Conservation (phyloP, 2,329 filamentous ascomycete species). For the Diaporthe ilicicola region DNA sequence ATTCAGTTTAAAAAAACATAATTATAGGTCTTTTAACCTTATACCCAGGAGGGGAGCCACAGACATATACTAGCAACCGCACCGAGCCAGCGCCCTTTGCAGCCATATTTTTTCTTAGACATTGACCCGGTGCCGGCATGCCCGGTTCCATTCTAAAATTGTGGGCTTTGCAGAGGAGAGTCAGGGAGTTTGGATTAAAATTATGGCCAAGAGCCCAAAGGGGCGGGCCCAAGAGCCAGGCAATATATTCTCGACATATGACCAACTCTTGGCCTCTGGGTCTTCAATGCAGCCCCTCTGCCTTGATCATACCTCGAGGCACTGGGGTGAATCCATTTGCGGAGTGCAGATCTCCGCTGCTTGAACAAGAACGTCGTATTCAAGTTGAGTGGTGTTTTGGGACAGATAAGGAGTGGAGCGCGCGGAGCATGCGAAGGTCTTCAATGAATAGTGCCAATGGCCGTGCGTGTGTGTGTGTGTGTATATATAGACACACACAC, state of each 20-base stretch:
- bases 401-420: constrained; percentile 4
- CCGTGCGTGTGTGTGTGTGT: not conserved
- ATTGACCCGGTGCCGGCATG: constrained; percentile 6
- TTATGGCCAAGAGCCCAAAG: constrained; percentile 1
- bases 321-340: not conserved
- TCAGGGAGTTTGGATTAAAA: not conserved
- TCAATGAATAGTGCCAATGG: not conserved
- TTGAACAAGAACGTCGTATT: constrained; percentile 1
- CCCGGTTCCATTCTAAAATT: not conserved
- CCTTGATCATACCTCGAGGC: not conserved
- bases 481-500: not conserved
- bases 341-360: constrained; percentile 11
- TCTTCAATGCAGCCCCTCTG: not conserved
- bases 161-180: not conserved
- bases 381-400: not conserved
- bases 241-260: constrained; percentile 8
- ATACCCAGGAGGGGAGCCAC: too few species aligned
- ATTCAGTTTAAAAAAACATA: too few species aligned
- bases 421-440: not conserved
- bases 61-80: too few species aligned
- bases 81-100: not conserved
- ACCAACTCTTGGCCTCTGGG: not conserved
- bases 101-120: not conserved
- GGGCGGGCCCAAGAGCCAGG: not conserved
- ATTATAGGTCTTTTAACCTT: too few species aligned